Evolutionary conservation across 208 protist species (phyloP).

Genomic region (Trichomonas vaginalis): DNA sequence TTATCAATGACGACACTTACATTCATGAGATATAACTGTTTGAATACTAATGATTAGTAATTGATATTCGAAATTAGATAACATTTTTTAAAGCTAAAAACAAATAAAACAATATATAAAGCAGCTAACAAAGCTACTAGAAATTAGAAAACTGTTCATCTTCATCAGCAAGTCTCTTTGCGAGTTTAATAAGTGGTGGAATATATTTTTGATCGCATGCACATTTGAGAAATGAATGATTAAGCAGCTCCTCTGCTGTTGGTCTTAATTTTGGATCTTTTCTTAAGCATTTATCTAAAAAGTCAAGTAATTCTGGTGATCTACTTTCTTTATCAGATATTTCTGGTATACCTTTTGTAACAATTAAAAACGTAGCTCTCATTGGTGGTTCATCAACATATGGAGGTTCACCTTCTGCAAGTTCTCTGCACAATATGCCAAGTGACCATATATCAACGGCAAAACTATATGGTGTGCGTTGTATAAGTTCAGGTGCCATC

Average conservation of each 20-base stretch:
- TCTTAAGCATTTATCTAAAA: slow-evolving; percentile 27
- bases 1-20: no score
- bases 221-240: not conserved
- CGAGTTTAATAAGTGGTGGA: not conserved
- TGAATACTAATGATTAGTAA: no score
- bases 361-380: slow-evolving; percentile 40
- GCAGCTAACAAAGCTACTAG: no score
- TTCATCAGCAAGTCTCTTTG: not conserved
- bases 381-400: slow-evolving; percentile 32
- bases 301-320: slow-evolving; percentile 33
- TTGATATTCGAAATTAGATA: no score
- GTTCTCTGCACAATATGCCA: slow-evolving; percentile 46
- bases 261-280: not conserved
- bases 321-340: slow-evolving; percentile 26
- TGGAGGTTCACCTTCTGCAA: slow-evolving; percentile 38
- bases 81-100: no score
- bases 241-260: not conserved
- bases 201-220: not conserved
- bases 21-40: no score
- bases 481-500: slow-evolving; percentile 44
- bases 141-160: no score
- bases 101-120: no score
- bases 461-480: slow-evolving; percentile 22
- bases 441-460: slow-evolving; percentile 47
- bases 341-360: slow-evolving; percentile 23